phyloP scores from a whole-genome alignment of 2,329 filamentous ascomycete species.

The Colletotrichum chrysophilum region DNA sequence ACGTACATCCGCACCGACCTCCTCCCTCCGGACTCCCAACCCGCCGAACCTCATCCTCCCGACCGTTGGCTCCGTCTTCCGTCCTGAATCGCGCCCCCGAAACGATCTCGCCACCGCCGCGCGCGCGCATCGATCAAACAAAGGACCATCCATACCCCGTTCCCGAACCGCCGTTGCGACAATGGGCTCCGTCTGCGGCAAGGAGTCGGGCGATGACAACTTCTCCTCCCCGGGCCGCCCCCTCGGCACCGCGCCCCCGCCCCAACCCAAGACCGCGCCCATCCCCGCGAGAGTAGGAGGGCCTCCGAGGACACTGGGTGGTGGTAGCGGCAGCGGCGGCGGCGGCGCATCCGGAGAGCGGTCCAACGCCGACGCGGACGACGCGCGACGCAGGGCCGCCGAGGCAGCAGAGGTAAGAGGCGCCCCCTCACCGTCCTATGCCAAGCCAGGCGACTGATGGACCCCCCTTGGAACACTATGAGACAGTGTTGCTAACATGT shows the following conservation, averaged over 20 bases:
- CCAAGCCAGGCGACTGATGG: not conserved
- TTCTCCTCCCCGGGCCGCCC: slow-evolving; percentile 77
- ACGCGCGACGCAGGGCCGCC: slow-evolving; percentile 77
- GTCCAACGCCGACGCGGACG: slow-evolving; percentile 41
- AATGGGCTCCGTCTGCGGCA: slow-evolving; percentile 92
- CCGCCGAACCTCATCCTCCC: not conserved
- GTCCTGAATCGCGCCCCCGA: not conserved
- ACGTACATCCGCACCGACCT: not conserved
- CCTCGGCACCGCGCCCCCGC: slow-evolving; percentile 63
- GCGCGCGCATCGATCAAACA: not conserved
- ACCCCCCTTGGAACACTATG: not conserved
- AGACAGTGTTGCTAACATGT: not conserved
- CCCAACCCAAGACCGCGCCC: slow-evolving; percentile 53
- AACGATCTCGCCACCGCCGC: not conserved
- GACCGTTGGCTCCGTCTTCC: not conserved
- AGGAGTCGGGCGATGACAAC: slow-evolving; percentile 72
- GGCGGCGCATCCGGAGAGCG: slow-evolving; percentile 27
- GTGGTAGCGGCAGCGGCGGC: slow-evolving; percentile 40
- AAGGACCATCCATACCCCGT: not conserved
- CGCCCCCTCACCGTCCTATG: not conserved
- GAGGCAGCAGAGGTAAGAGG: slow-evolving; percentile 80
- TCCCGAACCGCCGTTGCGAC: slow-evolving; percentile 16
- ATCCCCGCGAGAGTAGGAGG: slow-evolving; percentile 60
- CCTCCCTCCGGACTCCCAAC: not conserved
- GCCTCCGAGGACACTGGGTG: slow-evolving; percentile 69